Conservation (phyloP, 768 basidiomycete genomes). For the Butyriboletus loyo region DNA sequence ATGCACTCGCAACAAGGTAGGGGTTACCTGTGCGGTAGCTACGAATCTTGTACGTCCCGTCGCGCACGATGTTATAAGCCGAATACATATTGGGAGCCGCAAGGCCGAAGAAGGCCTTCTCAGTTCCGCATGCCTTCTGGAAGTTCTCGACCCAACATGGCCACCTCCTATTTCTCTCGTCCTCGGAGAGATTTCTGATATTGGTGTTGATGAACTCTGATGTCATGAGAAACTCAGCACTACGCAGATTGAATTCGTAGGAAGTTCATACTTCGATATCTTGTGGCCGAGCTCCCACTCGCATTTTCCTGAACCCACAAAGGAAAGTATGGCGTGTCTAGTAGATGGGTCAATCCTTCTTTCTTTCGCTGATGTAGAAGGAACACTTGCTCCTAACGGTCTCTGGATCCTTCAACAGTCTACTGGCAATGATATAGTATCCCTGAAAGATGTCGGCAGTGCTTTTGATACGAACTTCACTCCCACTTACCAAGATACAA, state of each 20-base stretch:
- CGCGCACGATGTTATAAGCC: neutral
- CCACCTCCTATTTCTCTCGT: too few species aligned
- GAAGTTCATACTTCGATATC: neutral
- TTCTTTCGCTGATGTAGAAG: too few species aligned
- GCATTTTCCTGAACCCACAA: too few species aligned
- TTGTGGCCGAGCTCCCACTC: neutral
- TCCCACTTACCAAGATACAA: constrained; percentile 2
- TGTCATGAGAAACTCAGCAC: too few species aligned
- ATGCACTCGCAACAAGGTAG: neutral
- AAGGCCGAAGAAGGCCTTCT: too few species aligned
- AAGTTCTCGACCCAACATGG: too few species aligned
- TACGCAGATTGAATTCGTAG: too few species aligned
- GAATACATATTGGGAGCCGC: too few species aligned
- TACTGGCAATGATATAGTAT: neutral
- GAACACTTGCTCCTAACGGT: too few species aligned
- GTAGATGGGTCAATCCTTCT: neutral
- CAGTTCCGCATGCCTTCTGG: too few species aligned
- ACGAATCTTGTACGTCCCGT: constrained; percentile 1
- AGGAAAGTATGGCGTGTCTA: neutral
- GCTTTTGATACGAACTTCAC: neutral
- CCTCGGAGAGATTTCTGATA: too few species aligned
- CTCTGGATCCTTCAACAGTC: neutral
- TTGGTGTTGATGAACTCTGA: too few species aligned
- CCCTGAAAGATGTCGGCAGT: neutral
- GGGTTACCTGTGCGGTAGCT: neutral